A percentile compares a stretch with the other conserved stretches of the same genome.
These are phyloP conservation scores for Acephala macrosclerotiorum DNA, from an alignment of 2,329 filamentous ascomycete species.

Conservation along the genomic window DNA sequence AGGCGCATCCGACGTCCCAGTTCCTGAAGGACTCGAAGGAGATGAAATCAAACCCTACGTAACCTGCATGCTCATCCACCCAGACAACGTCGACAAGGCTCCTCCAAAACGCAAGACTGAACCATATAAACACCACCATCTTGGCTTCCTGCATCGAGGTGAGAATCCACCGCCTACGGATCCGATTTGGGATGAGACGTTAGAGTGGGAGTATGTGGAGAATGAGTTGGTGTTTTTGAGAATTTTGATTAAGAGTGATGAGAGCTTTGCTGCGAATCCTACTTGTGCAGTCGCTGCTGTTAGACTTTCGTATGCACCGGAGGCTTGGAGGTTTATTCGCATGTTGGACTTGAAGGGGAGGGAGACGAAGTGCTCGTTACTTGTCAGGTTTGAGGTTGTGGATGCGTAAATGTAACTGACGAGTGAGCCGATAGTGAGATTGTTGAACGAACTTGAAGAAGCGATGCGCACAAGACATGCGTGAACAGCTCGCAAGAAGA, in stretches of 20 bases:
- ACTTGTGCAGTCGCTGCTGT: constrained; percentile 67
- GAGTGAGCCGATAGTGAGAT: neutral
- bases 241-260: constrained; percentile 72
- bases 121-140: constrained; percentile 65
- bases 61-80: constrained; percentile 69
- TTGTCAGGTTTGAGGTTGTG: constrained; percentile 66
- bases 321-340: constrained; percentile 69
- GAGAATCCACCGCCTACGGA: constrained; percentile 67
- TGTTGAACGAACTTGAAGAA: too few species aligned
- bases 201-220: constrained; percentile 74
- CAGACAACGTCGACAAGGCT: constrained; percentile 55
- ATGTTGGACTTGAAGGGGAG: constrained; percentile 70
- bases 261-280: constrained; percentile 67
- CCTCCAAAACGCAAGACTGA: constrained; percentile 68
- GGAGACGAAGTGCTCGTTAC: constrained; percentile 67
- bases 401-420: constrained; percentile 43
- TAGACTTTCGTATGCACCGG: constrained; percentile 61
- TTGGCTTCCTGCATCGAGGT: constrained; percentile 62
- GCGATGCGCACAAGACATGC: too few species aligned
- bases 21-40: constrained; percentile 57
- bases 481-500: too few species aligned
- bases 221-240: constrained; percentile 71
- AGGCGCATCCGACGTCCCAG: constrained; percentile 67
- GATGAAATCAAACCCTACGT: constrained; percentile 68
- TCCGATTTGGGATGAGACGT: constrained; percentile 69